Percentiles rank a stretch among this genome's conserved stretches.
phyloP scores from a whole-genome alignment of 345 rosid species.

The Mangifera indica region DNA sequence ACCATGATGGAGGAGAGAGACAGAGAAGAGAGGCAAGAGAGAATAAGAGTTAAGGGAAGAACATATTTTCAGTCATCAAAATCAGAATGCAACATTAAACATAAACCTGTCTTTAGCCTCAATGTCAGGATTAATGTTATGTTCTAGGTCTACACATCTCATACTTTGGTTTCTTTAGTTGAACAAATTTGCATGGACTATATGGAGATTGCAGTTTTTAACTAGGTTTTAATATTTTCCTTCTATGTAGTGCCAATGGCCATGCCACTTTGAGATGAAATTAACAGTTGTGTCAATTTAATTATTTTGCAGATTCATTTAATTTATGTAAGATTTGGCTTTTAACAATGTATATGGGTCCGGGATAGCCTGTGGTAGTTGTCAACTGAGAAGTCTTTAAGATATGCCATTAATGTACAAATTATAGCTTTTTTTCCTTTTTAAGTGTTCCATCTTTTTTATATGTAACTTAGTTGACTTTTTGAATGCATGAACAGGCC shows the following conservation, averaged over 20 bases:
- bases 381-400: not conserved
- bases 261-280: not conserved
- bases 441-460: not conserved
- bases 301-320: constrained; percentile 3
- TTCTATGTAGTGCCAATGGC: not conserved
- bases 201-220: not conserved
- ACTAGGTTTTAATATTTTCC: not conserved
- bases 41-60: not conserved
- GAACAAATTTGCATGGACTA: not conserved
- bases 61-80: not conserved
- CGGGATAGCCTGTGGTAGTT: constrained; percentile 14
- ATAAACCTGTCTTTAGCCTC: too few species aligned
- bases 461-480: constrained; percentile 13
- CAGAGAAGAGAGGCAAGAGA: not conserved
- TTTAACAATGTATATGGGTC: not conserved
- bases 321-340: not conserved
- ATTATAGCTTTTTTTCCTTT: not conserved
- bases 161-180: not conserved
- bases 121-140: too few species aligned
- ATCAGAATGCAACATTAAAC: too few species aligned
- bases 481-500: constrained; percentile 50
- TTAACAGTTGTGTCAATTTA: not conserved
- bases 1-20: not conserved
- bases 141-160: not conserved
- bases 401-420: not conserved